Percentiles rank a stretch among this genome's conserved stretches.
phyloP scores from a whole-genome alignment of 2,329 filamentous ascomycete species.

The Botryotinia narcissicola region DNA sequence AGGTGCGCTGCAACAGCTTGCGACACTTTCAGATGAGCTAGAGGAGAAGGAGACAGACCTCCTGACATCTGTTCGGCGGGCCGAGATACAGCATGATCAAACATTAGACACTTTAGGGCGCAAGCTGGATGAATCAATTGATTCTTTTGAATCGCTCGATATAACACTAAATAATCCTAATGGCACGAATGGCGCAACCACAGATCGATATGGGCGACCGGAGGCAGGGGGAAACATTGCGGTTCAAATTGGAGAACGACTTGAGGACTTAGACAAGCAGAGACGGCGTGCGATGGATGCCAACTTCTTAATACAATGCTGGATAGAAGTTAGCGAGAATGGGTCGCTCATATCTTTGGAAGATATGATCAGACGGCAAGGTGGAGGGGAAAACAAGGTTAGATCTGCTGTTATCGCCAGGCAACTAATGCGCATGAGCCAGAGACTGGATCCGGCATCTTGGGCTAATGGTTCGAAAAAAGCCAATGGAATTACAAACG shows the following conservation, averaged over 20 bases:
- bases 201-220: constrained; percentile 47
- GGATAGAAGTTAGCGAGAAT: constrained; percentile 89
- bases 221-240: constrained; percentile 79
- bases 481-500: constrained; percentile 48
- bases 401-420: constrained; percentile 90
- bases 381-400: constrained; percentile 87
- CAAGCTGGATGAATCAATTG: constrained; percentile 89
- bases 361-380: constrained; percentile 74
- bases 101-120: constrained; percentile 83
- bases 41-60: constrained; percentile 90
- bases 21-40: constrained; percentile 74
- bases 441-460: constrained; percentile 76
- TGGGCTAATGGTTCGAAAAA: constrained; percentile 62
- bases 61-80: constrained; percentile 81
- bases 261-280: constrained; percentile 94
- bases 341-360: constrained; percentile 85
- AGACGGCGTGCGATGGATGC: constrained; percentile 86
- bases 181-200: constrained; percentile 43
- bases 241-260: constrained; percentile 87
- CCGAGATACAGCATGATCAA: constrained; percentile 87
- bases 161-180: constrained; percentile 68
- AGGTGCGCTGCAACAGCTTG: constrained; percentile 67
- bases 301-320: constrained; percentile 93
- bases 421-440: constrained; percentile 90
- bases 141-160: constrained; percentile 87